Conservation (phyloP, 2,329 filamentous ascomycete species). For the Colletotrichum sp. region DNA sequence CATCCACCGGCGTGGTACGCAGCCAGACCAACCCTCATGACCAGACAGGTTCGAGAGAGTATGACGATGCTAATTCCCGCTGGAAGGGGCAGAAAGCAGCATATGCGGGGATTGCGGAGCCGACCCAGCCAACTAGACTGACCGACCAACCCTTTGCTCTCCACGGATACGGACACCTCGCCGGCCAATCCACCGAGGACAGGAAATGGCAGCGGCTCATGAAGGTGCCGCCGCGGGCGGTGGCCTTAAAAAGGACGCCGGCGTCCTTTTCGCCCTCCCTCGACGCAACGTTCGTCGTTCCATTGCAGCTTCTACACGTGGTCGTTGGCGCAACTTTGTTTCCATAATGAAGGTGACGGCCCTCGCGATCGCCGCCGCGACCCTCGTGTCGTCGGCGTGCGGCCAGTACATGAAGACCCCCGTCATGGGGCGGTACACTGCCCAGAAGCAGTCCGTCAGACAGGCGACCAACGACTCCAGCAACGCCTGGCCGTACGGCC, state of each 20-base stretch:
- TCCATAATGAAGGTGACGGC: constrained; percentile 3
- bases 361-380: constrained; percentile 4
- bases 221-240: neutral
- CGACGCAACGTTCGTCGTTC: neutral
- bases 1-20: neutral
- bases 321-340: neutral
- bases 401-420: constrained; percentile 11
- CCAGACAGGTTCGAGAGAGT: neutral
- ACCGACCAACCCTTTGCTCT: neutral
- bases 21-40: neutral
- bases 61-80: constrained; percentile 1
- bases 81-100: neutral
- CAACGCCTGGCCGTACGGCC: constrained; percentile 34
- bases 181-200: neutral
- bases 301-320: neutral
- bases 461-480: constrained; percentile 9
- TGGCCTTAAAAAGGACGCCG: neutral
- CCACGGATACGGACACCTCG: neutral
- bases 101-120: constrained; percentile 17
- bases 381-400: constrained; percentile 9
- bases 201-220: neutral
- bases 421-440: neutral
- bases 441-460: neutral
- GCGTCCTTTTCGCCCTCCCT: neutral
- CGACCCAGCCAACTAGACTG: neutral